Evolutionary conservation across 805 yeast genomes (phyloP), one percentile per base, ranked within the genome.

Genomic region (Candida pseudofarinosa): DNA sequence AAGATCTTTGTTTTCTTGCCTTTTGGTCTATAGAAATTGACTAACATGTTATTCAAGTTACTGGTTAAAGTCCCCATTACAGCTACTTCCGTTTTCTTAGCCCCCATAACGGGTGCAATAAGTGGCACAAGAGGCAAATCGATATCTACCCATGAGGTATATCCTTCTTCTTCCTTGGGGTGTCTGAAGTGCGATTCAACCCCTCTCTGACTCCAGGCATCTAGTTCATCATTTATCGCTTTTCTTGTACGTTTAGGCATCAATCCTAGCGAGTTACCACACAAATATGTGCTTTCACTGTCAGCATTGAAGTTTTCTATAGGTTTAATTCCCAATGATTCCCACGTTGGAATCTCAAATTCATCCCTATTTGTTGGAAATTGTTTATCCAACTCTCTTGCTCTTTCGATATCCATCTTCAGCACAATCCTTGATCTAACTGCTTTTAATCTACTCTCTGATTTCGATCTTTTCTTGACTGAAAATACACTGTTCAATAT

Each of bases 261-360:
- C 45, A 90, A 65, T 0, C 98, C 98, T 4, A 90, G 76, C n/a
- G 96, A 88, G 67, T 90, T 91, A 2, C 98, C 98, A 63, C 96
- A 88, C 37, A 90, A 69, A 58, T 90, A 91, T 17, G 75, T 69
- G 10, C 77, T 67, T 6, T 51, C 43, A 30, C 54, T 46, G 15
- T 44, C 42, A 5, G 51, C 50, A 16, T 38, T 36, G 31, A 46
- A 49, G 7, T 39, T 35, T 33, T 48, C 37, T 31, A 56, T 53
- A 10, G 28, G 28, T 7, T 57, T 45, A 19, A 80, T 57, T 0
- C 85, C 90, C 50, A 86, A 62, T 0, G 88, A 73, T 40, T 62
- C 56, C 48, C 80, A 73, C 0, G 93, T 85, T 5, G 96, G 96
- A 31, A 84, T 63, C 20, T 64, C 71, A 56, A 88, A 87, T 40